Evolutionary conservation across 176 grass and related monocot species (phyloP).

Genomic region (Bonia amplexicaulis): DNA sequence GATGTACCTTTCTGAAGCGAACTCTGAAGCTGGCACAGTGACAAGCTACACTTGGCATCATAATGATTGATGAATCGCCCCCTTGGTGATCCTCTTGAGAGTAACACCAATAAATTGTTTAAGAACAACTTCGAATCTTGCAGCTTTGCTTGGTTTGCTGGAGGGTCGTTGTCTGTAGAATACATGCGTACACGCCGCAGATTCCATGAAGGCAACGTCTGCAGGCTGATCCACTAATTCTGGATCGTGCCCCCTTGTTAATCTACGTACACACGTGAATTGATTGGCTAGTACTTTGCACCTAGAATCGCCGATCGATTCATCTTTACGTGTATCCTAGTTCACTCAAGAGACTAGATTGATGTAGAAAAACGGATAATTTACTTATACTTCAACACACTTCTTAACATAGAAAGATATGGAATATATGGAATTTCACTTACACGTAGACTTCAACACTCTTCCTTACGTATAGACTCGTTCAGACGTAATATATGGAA

Average conservation of each 20-base stretch:
- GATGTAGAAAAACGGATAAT: too few species aligned
- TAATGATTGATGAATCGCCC: neutral
- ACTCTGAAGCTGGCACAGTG: neutral
- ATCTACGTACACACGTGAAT: neutral
- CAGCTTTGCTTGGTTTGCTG: neutral
- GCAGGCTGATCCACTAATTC: neutral
- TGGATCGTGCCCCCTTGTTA: neutral
- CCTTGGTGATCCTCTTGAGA: constrained; percentile 5
- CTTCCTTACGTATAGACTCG: too few species aligned
- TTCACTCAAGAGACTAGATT: too few species aligned
- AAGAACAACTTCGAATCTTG: neutral
- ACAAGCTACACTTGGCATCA: neutral
- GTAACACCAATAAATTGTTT: neutral
- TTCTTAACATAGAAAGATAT: too few species aligned
- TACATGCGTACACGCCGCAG: neutral
- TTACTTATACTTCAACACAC: too few species aligned
- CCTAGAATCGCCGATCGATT: neutral
- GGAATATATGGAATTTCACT: too few species aligned
- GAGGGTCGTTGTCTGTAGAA: neutral
- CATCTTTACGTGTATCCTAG: neutral
- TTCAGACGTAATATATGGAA: too few species aligned
- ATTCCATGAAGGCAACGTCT: neutral
- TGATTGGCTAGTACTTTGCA: neutral
- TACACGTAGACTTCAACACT: too few species aligned
- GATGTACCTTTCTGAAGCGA: neutral